Conservation (phyloP, 257 asterid species). For the Linaria vulgaris region DNA sequence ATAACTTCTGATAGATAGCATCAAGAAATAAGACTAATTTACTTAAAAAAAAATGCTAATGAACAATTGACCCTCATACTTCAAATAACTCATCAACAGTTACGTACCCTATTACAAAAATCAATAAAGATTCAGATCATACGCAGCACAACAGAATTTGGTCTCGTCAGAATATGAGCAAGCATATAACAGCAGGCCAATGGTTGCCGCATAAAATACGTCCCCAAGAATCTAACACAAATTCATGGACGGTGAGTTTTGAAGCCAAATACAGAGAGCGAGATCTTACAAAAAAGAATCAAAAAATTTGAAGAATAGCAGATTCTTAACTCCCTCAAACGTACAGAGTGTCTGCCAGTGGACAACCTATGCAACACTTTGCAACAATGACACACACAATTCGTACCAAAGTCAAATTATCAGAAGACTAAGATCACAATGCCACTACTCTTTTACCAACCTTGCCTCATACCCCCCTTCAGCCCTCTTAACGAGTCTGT, state of each 20-base stretch:
- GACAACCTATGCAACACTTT: conserved; percentile 21
- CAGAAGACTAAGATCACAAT: conserved; percentile 9
- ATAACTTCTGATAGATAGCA: no score
- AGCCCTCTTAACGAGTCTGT: conserved; percentile 55
- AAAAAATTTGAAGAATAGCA: conserved; percentile 26
- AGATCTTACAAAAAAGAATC: conserved; percentile 17
- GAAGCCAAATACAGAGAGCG: conserved; percentile 27
- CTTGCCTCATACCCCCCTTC: conserved; percentile 90
- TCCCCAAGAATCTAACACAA: conserved; percentile 23
- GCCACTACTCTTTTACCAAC: conserved; percentile 51
- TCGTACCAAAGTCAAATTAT: conserved; percentile 11
- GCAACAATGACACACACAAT: conserved; percentile 30
- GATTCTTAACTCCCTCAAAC: conserved; percentile 27
- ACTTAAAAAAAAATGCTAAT: not conserved
- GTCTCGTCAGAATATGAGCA: conserved; percentile 28
- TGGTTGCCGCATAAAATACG: conserved; percentile 31
- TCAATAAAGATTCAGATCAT: not conserved
- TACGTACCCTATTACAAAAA: conserved; percentile 13
- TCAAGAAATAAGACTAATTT: no score
- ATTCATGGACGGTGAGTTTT: conserved; percentile 31
- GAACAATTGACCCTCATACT: not conserved
- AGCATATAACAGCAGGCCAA: conserved; percentile 18
- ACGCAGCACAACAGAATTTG: conserved; percentile 21
- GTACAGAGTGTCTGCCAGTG: conserved; percentile 33
- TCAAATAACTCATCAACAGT: conserved; percentile 17